Conservation (phyloP, 331 rosid species). For the Acacia concinna region DNA sequence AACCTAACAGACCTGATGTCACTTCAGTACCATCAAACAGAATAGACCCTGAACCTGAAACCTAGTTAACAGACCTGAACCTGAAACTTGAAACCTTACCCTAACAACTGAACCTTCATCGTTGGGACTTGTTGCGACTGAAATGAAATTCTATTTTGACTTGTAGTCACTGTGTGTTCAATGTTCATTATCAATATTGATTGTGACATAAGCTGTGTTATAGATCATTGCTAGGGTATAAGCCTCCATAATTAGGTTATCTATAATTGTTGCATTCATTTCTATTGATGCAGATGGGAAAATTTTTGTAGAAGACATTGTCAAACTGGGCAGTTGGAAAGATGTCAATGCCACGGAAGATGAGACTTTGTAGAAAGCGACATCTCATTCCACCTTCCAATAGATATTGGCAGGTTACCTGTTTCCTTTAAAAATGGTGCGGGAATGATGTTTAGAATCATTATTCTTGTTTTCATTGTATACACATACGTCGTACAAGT, state of each 20-base stretch:
- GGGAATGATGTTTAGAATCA: constrained; percentile 7
- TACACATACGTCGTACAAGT: constrained; percentile 21
- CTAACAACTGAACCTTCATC: no score
- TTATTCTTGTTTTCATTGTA: constrained; percentile 33
- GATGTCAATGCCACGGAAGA: constrained; percentile 64
- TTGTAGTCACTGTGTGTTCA: neutral
- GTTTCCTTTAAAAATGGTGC: constrained; percentile 20
- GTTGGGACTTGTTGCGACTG: neutral
- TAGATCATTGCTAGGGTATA: no score
- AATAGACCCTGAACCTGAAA: no score
- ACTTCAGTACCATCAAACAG: no score
- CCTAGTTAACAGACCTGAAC: no score
- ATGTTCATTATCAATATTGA: neutral
- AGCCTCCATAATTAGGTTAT: neutral
- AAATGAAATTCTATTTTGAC: neutral
- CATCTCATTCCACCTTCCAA: constrained; percentile 13
- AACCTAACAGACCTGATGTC: no score
- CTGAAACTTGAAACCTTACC: neutral
- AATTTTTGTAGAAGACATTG: constrained; percentile 93
- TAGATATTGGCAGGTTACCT: constrained; percentile 20
- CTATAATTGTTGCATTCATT: neutral
- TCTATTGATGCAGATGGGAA: constrained; percentile 72
- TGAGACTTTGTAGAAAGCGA: constrained; percentile 33
- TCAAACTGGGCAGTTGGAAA: constrained; percentile 77
- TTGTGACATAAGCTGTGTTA: no score